Base-by-base conservation (phyloP, 192 early-diverging fungal species). In the Phycomyces blakesleeanus region DNA sequence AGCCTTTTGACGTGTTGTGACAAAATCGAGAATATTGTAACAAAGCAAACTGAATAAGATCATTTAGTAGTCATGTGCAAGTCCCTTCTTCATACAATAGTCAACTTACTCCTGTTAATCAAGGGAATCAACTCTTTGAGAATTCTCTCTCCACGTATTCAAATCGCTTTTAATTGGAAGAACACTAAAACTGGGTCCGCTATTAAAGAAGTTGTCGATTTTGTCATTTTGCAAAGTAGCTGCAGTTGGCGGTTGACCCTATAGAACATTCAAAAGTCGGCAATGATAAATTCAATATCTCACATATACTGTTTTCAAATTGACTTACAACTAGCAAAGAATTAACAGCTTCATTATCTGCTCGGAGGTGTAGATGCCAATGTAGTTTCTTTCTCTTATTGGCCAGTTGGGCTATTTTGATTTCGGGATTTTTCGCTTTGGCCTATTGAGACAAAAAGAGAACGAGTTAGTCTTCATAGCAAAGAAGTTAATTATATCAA, bases 11-110 rank as follows among this genome's bases (percentile, higher is more conserved):
- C 56, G 56, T 22, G 56, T 57, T 18, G 38, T 57, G 21, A 57
- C 18, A 57, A n/a, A 57, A 20, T 56, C 55, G 20, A 56, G 27
- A 29, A 56, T 56, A 56, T 56, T 56, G 38, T 57, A 42, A 57
- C 18, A 57, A n/a, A 57, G 56, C 24, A 57, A 38, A 41, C 56
- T 57, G 21, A 57, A 57, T 42, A 39, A 57, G 8, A 57, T 57
- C 38, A 38, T 41, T 57, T 41, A 57, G 56, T 57, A 20, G 0
- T 40, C 40, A 37, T 34, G 34, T 16, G 18, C 38, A 40, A 57
- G 20, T 24, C 38, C 22, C 38, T 57, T 20, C 37, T 34, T 37
- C n/a, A 56, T 38, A 27, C 22, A 34, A 57, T 20, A 57, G 41
- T 15, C 20, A 57, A 57, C 40, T 41, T 57, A 57, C 56, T 44